Evolutionary conservation across 345 rosid species (phyloP), one percentile per base, ranked within the genome.

Genomic region (Firmiana major): DNA sequence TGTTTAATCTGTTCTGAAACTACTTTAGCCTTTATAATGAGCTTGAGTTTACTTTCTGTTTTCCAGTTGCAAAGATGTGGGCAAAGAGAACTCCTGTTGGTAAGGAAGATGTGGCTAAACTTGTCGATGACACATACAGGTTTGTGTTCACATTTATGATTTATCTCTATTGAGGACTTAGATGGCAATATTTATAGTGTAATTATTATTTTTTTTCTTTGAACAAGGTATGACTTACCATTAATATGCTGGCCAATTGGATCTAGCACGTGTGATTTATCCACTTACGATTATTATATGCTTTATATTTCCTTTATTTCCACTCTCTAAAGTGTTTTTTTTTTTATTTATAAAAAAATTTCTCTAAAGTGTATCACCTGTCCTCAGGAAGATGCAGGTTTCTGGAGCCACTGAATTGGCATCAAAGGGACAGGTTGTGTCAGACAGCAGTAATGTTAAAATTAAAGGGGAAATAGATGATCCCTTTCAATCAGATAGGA

Each of bases 101-200:
- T 43, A 97, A 85, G 93, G 99, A 94, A 78, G 96, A 85, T 51
- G 97, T 88, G 34, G 97, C 97, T 43, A 97, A 90, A 86, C 81
- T 97, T 58, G 94, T 97, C 4, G 98, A 92, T 21, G 99, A 90
- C 81, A 92, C 88, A 24, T 92, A 94, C 86, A 94, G 99, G 99
- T 94, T 12, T 71, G 21, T 55, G 15, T 65, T 79, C 31, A 31
- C 45, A 66, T 48, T 71, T 48, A 31, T 45, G 21, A 66, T 55
- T 71, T 34, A 31, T 58, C 10, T 75, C 17, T 40, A 7, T 73
- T 76, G 53, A 42, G 65, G 73, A 7, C 64, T 66, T 76, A 48
- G 72, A 57, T 40, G 73, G 63, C 43, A 43, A 40, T 13, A 45
- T 17, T 49, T 17, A 3, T 19, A 2, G 0, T 11, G 1, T 45